Evolutionary conservation across 306 rosid genomes (phyloP), one percentile per base, ranked within the genome.

Genomic region (Trichosanthes cucumerina): DNA sequence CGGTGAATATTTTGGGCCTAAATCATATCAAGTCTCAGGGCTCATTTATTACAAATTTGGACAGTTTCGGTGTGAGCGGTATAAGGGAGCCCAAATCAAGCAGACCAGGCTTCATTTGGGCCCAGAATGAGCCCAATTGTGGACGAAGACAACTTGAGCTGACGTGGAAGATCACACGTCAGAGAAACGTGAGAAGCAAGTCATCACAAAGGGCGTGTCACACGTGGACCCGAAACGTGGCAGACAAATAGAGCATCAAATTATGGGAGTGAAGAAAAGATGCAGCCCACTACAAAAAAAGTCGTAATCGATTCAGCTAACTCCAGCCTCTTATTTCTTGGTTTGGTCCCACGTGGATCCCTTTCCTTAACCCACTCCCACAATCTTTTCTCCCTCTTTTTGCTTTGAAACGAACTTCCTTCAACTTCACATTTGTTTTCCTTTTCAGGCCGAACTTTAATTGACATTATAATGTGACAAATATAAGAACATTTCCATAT

Each of bases 141-240:
- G 24, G 19, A 59, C 2, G 0, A 3, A 26, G 68, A 6, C 18
- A 14, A 12, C 3, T 6, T 3, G 49, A 19, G 10, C 15, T 12
- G 39, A 23, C 39, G 68, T 28, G 39, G 41, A 34, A 43, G 34
- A 23, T 69, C 28, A 21, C 21, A 43, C 56, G 76, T 70, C 56
- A 70, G 53, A 43, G 56, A 70, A 39, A 43, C 76, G 76, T 70
- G 21, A 70, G 76, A 23, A 23, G 36, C 1, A 70, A 10, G 76
- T 70, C 56, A 70, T 23, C 54, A 44, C 54, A 44, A 43, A 14
- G 19, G 14, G 36, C 0, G 1, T 7, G 76, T 7, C 10, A 70
- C 38, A 70, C 76, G 76, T 70, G 76, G 76, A 70, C 56, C 11
- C 54, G n/a, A 69, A 69, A 39, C 75, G 75, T 69, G 75, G 54